Evolutionary conservation across 2,329 filamentous ascomycete species (phyloP).

Genomic region (Esteya vermicola): DNA sequence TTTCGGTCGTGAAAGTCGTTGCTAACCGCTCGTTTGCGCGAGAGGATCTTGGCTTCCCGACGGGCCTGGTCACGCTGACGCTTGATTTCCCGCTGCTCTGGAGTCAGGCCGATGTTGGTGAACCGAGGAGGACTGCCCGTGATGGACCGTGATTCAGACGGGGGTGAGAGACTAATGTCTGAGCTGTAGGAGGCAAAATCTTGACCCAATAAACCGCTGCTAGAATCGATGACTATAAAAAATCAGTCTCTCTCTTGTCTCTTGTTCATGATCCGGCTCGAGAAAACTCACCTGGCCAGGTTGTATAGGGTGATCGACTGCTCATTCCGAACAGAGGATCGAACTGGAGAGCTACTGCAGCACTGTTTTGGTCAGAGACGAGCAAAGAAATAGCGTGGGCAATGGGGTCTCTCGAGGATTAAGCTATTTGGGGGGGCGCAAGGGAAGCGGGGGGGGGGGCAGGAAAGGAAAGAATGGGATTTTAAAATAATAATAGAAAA

Average conservation of each 20-base stretch:
- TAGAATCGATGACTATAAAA: constrained; percentile 17
- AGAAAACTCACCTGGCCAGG: constrained; percentile 10
- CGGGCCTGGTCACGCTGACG: constrained; percentile 45
- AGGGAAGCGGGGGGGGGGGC: neutral
- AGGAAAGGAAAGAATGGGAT: neutral
- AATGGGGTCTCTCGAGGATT: neutral
- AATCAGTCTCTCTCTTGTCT: neutral
- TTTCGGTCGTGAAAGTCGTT: constrained; percentile 5
- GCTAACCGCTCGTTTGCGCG: constrained; percentile 35
- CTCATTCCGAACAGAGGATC: constrained; percentile 11
- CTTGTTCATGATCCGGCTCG: neutral
- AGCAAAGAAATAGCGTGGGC: neutral
- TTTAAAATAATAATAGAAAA: too few relatives aligned
- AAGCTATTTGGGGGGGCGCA: too few relatives aligned
- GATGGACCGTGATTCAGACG: constrained; percentile 33
- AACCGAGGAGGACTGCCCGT: constrained; percentile 42
- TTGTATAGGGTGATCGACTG: constrained; percentile 8
- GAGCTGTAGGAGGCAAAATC: constrained; percentile 34
- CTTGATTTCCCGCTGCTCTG: constrained; percentile 48
- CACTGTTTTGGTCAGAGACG: constrained; percentile 6
- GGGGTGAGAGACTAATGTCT: constrained; percentile 37
- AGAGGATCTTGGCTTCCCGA: constrained; percentile 39
- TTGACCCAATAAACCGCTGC: constrained; percentile 25
- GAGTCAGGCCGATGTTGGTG: constrained; percentile 30
- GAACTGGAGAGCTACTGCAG: constrained; percentile 10